phyloP scores from a whole-genome alignment of 1,284 basidiomycete genomes.

The Moesziomyces aphidis region DNA sequence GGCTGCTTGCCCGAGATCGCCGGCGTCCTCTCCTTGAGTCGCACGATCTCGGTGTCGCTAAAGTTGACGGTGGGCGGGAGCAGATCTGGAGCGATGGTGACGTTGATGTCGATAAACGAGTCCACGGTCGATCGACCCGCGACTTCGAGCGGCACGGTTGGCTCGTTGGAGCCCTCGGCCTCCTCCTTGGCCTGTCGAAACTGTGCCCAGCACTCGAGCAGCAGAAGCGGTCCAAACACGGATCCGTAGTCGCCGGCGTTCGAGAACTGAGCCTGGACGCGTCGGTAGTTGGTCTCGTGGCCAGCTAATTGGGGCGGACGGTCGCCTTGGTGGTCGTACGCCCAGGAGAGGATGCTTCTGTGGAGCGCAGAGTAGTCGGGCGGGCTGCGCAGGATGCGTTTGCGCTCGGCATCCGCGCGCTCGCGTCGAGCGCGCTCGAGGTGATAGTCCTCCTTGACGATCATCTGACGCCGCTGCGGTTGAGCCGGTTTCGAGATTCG shows the following conservation, averaged over 20 bases:
- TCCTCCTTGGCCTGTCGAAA: conserved; percentile 80
- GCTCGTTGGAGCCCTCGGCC: conserved; percentile 69
- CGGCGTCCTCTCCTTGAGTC: conserved; percentile 81
- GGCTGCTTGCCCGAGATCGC: conserved; percentile 76
- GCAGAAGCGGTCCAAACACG: conserved; percentile 86
- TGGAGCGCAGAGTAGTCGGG: conserved; percentile 86
- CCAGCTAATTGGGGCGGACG: conserved; percentile 72
- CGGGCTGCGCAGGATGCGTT: conserved; percentile 77
- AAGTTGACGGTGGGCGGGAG: conserved; percentile 28
- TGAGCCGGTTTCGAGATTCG: conserved; percentile 69
- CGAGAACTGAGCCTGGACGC: conserved; percentile 75
- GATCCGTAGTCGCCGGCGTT: conserved; percentile 78
- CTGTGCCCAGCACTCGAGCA: conserved; percentile 93
- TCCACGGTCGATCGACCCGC: conserved; percentile 51
- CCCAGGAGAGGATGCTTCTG: conserved; percentile 85
- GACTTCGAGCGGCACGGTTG: conserved; percentile 43
- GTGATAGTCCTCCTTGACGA: conserved; percentile 74
- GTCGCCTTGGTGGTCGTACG: conserved; percentile 78
- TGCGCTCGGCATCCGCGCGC: conserved; percentile 52
- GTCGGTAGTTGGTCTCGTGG: conserved; percentile 30
- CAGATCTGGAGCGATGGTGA: conserved; percentile 34
- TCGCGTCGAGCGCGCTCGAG: conserved; percentile 45
- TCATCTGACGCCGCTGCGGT: conserved; percentile 76
- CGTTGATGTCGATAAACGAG: conserved; percentile 51
- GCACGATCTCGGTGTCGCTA: conserved; percentile 74